phyloP scores from a whole-genome alignment of 805 yeast genomes.

The Yarrowia hollandica region DNA sequence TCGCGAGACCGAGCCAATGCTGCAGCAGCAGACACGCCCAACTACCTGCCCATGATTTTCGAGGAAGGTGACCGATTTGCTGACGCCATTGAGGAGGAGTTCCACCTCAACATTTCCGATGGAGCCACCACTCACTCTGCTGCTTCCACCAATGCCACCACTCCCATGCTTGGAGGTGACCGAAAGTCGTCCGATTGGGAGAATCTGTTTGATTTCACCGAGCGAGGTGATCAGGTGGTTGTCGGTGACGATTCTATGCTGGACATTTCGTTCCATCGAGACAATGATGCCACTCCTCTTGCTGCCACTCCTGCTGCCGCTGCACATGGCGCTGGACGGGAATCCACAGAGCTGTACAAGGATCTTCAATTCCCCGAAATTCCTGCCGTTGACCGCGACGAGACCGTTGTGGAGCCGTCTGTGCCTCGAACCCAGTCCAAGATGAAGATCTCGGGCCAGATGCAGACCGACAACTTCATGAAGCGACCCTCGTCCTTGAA shows the following conservation, averaged over 20 bases:
- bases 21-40: constrained; percentile 24
- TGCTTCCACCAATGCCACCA: constrained; percentile 6
- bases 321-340: background rate
- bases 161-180: constrained; percentile 12
- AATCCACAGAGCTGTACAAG: constrained; percentile 17
- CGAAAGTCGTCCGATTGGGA: constrained; percentile 26
- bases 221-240: background rate
- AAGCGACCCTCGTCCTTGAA: constrained; percentile 28
- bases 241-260: constrained; percentile 24
- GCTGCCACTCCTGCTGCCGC: background rate
- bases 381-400: constrained; percentile 12
- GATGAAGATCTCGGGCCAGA: constrained; percentile 34
- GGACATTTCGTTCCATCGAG: constrained; percentile 6
- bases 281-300: background rate
- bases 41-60: constrained; percentile 44
- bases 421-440: constrained; percentile 17
- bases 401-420: background rate
- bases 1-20: background rate
- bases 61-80: constrained; percentile 44
- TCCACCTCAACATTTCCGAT: constrained; percentile 37
- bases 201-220: constrained; percentile 20
- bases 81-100: constrained; percentile 43
- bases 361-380: constrained; percentile 25
- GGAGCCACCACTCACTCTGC: constrained; percentile 28
- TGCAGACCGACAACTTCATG: constrained; percentile 36